Evolutionary conservation across 257 asterid genomes (phyloP).

Genomic region (Solanum dulcamara): DNA sequence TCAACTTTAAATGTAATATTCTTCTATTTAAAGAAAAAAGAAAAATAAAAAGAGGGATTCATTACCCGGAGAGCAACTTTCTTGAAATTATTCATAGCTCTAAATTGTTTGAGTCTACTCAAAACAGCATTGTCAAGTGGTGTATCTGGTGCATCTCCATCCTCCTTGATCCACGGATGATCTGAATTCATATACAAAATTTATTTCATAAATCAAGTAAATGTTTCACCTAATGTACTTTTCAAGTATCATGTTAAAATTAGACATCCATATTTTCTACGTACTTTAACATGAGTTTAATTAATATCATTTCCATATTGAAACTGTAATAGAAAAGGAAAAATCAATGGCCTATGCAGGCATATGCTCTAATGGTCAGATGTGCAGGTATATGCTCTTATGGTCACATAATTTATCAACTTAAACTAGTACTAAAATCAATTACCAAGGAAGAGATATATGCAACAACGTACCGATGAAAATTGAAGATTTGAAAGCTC

Average conservation of each 20-base stretch:
- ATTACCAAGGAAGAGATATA: no score
- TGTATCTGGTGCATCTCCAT: constrained; percentile 68
- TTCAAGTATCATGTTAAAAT: not conserved
- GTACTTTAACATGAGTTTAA: no score
- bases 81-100: constrained; percentile 71
- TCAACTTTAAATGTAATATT: not conserved
- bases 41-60: not conserved
- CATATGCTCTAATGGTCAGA: no score
- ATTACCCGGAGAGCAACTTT: constrained; percentile 65
- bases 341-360: no score
- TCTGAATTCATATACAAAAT: constrained; percentile 10
- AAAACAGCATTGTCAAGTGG: constrained; percentile 69
- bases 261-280: not conserved
- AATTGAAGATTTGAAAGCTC: no score
- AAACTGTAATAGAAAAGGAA: no score
- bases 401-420: not conserved
- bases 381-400: no score
- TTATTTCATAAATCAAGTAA: not conserved
- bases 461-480: no score
- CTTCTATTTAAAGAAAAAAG: not conserved
- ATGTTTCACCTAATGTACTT: no score
- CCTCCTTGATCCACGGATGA: constrained; percentile 81
- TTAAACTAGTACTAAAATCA: no score
- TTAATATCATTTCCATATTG: no score
- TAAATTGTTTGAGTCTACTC: constrained; percentile 58